These are phyloP conservation scores for Solanum gracilifrons DNA, from an alignment of 257 asterid species.

Conservation along the genomic window DNA sequence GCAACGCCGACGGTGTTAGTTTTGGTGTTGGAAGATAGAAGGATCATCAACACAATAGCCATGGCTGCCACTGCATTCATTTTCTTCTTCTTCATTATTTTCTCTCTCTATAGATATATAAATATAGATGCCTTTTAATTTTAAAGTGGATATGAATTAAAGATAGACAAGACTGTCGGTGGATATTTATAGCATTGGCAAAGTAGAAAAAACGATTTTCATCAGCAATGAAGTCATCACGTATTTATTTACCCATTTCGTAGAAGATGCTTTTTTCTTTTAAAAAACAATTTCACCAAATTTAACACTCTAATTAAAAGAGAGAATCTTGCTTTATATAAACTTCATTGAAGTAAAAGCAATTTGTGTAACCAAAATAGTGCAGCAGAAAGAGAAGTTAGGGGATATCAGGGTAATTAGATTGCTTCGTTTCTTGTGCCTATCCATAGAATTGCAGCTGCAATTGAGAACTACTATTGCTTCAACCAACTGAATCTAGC, in stretches of 20 bases:
- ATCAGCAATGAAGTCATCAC: background rate
- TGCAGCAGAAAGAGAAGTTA: background rate
- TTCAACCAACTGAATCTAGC: background rate
- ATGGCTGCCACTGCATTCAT: slow-evolving; percentile 2
- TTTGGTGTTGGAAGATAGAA: slow-evolving; percentile 16
- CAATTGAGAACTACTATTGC: background rate
- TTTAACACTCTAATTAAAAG: background rate
- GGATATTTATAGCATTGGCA: background rate
- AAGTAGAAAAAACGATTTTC: background rate
- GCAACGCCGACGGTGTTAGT: background rate
- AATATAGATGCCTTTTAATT: background rate
- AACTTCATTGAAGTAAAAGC: background rate
- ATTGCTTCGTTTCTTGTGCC: background rate
- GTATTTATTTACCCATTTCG: background rate
- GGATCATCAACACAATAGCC: slow-evolving; percentile 12
- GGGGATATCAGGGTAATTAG: background rate
- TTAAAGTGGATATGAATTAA: background rate
- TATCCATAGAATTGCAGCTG: background rate
- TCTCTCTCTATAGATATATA: background rate
- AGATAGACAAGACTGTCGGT: background rate
- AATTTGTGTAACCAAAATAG: background rate
- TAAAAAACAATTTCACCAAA: no score
- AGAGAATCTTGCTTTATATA: background rate
- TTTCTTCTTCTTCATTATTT: slow-evolving; percentile 23
- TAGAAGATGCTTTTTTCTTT: background rate